Conservation (phyloP, 2,329 filamentous ascomycete species). For the Periconia macrospinosa region DNA sequence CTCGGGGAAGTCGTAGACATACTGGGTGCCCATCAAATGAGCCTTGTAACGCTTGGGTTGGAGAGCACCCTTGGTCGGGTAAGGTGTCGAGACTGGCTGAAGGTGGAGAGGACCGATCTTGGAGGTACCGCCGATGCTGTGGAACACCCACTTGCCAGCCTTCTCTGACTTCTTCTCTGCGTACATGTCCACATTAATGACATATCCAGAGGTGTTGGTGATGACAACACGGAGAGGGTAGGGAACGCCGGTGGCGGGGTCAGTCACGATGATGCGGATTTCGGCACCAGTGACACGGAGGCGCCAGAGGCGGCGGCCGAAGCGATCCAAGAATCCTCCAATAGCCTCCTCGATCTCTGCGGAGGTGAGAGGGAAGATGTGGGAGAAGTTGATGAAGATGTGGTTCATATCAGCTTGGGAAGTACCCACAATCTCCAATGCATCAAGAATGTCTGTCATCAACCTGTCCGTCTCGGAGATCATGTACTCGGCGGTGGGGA, state of each 20-base stretch:
- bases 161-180: constrained; percentile 97
- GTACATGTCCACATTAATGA: constrained; percentile 97
- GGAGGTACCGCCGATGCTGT: constrained; percentile 91
- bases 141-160: constrained; percentile 92
- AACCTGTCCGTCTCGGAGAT: constrained; percentile 95
- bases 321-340: constrained; percentile 93
- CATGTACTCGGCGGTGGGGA: constrained; percentile 97
- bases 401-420: constrained; percentile 99
- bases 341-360: constrained; percentile 90
- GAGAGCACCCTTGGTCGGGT: constrained; percentile 97
- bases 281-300: constrained; percentile 96
- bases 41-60: constrained; percentile 99
- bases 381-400: constrained; percentile 99
- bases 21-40: constrained; percentile 98
- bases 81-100: constrained; percentile 85
- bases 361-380: constrained; percentile 89
- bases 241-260: constrained; percentile 77
- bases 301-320: constrained; percentile 92
- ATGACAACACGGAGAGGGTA: constrained; percentile 95
- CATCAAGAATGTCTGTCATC: constrained; percentile 97
- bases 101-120: constrained; percentile 96
- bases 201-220: constrained; percentile 96
- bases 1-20: constrained; percentile 99
- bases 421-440: constrained; percentile 97
- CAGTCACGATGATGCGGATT: constrained; percentile 97